phyloP scores from a whole-genome alignment of 257 asterid species.

The Solanum appendiculatum region DNA sequence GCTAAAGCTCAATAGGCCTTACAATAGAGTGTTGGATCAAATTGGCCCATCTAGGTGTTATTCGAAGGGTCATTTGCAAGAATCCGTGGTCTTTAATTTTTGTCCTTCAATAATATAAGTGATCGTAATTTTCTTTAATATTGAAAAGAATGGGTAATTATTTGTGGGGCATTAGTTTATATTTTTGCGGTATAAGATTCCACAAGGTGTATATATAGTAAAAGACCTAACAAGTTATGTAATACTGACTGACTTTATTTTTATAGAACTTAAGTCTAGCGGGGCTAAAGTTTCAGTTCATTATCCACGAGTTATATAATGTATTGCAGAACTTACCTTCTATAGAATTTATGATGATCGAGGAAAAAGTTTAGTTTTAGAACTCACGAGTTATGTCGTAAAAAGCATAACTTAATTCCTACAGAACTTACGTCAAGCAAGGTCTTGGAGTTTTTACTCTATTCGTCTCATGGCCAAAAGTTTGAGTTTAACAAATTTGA shows the following conservation, averaged over 20 bases:
- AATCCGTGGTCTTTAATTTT: not conserved
- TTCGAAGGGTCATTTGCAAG: no score
- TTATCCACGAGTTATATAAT: not conserved
- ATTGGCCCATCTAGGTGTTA: not conserved
- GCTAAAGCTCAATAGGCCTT: not conserved
- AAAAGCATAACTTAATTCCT: not conserved
- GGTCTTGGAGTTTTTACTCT: rapidly evolving
- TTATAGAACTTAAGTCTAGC: not conserved
- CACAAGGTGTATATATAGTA: not conserved
- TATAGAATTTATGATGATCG: no score
- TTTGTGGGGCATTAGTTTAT: not conserved
- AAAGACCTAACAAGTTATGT: not conserved
- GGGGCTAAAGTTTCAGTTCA: not conserved
- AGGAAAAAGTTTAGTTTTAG: not conserved
- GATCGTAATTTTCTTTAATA: no score
- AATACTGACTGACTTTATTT: not conserved
- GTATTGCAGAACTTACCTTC: no score
- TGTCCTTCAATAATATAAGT: not conserved
- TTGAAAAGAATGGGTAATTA: not conserved
- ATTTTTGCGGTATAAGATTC: no score
- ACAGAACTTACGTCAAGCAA: rapidly evolving
- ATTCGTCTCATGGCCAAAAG: not conserved
- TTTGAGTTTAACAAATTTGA: not conserved
- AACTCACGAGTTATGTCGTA: not conserved
- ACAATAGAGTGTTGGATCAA: not conserved